Percentiles rank a stretch among this genome's conserved stretches.
Evolutionary conservation across 1,284 basidiomycete species (phyloP).

Genomic region (Puccinia triticina): DNA sequence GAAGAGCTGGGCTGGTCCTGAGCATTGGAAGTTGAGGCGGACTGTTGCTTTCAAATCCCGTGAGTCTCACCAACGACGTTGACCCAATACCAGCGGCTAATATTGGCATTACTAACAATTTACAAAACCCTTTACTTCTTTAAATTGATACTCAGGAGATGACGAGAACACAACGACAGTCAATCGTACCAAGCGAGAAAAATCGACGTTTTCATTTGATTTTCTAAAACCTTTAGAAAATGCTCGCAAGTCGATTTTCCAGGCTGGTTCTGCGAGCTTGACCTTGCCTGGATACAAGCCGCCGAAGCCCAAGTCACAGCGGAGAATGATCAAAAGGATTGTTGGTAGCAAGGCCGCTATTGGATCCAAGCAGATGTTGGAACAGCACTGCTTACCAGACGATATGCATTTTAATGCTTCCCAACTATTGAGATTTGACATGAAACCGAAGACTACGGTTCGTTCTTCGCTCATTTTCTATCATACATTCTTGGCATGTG

Average conservation of each 20-base stretch:
- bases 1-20: conserved; percentile 97
- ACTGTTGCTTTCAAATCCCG: conserved; percentile 52
- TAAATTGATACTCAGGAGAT: conserved; percentile 21
- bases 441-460: conserved; percentile 92
- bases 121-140: not conserved
- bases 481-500: conserved; percentile 43
- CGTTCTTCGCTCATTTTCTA: conserved; percentile 57
- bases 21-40: conserved; percentile 90
- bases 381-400: conserved; percentile 83
- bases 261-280: conserved; percentile 47
- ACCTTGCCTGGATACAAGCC: conserved; percentile 51
- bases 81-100: not conserved
- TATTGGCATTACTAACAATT: not conserved
- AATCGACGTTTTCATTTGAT: conserved; percentile 48
- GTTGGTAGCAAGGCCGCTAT: conserved; percentile 52
- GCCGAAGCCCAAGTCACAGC: conserved; percentile 57
- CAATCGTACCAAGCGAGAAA: conserved; percentile 44
- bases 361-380: conserved; percentile 63
- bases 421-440: conserved; percentile 85
- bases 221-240: conserved; percentile 41
- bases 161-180: conserved; percentile 45
- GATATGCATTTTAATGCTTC: conserved; percentile 95
- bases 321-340: conserved; percentile 64
- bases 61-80: not conserved
- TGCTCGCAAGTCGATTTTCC: conserved; percentile 43